Conservation (phyloP, 495 filamentous ascomycete genomes). For the Staphylotrichum tortipilum region DNA sequence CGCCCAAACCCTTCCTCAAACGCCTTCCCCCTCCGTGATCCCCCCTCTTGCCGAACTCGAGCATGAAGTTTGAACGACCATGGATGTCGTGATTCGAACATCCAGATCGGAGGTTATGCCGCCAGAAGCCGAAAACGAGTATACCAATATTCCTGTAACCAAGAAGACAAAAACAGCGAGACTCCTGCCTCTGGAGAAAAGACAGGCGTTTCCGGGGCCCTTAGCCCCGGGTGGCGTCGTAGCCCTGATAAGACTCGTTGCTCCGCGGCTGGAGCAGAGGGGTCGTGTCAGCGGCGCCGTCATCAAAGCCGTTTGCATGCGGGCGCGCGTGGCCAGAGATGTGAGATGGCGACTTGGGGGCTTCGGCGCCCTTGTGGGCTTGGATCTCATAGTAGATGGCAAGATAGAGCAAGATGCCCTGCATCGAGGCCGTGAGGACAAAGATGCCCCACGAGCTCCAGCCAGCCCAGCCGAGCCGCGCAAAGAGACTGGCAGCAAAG, state of each 20-base stretch:
- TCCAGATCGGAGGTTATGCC: too few relatives aligned
- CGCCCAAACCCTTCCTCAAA: too few relatives aligned
- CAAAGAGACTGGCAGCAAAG: conserved; percentile 77
- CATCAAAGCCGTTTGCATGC: conserved; percentile 26
- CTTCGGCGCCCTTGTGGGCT: conserved; percentile 5
- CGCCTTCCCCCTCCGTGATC: too few relatives aligned
- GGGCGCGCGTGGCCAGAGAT: conserved; percentile 11
- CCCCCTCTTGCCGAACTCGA: too few relatives aligned
- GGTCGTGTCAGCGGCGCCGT: conserved; percentile 35
- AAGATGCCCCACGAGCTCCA: conserved; percentile 96
- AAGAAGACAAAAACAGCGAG: too few relatives aligned
- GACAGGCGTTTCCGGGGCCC: conserved; percentile 9
- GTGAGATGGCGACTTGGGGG: conserved; percentile 10
- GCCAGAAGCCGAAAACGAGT: too few relatives aligned
- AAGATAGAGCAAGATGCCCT: conserved; percentile 74
- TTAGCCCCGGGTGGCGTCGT: conserved; percentile 21
- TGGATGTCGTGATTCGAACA: too few relatives aligned
- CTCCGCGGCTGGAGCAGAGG: conserved; percentile 35
- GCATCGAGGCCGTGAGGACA: conserved; percentile 74
- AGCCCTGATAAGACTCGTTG: conserved; percentile 22
- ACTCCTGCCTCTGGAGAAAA: too few relatives aligned
- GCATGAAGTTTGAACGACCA: too few relatives aligned
- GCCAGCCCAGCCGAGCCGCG: conserved; percentile 66
- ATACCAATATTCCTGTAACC: not conserved
- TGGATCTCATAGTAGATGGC: conserved; percentile 64